Evolutionary conservation across 2,329 filamentous ascomycete genomes (phyloP).

Genomic region (Verticillium dahliae): DNA sequence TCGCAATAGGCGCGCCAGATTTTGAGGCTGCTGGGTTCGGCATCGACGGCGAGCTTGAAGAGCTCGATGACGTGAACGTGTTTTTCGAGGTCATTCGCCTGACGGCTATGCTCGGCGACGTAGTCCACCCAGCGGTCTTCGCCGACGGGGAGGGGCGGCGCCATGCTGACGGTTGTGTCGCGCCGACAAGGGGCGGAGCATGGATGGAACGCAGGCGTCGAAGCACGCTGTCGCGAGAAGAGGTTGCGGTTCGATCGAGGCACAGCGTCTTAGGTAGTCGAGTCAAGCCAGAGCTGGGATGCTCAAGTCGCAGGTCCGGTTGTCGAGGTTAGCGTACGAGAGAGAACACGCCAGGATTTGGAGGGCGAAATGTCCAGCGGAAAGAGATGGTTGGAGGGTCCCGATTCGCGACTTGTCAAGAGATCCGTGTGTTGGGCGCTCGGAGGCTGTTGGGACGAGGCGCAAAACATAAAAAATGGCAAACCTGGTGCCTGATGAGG

Average conservation of each 20-base stretch:
- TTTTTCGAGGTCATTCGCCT: slow-evolving; percentile 56
- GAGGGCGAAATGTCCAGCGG: background rate
- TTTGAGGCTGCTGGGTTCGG: slow-evolving; percentile 67
- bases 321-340: too few relatives aligned
- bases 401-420: too few relatives aligned
- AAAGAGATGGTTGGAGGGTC: too few relatives aligned
- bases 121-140: slow-evolving; percentile 75
- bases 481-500: background rate
- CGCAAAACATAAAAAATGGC: background rate
- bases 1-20: slow-evolving; percentile 76
- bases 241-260: background rate
- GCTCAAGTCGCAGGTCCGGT: background rate
- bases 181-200: slow-evolving; percentile 1
- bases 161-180: slow-evolving; percentile 27
- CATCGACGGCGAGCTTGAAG: slow-evolving; percentile 61
- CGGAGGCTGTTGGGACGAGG: background rate
- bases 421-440: too few relatives aligned
- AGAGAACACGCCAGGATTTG: background rate
- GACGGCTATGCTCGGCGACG: slow-evolving; percentile 62
- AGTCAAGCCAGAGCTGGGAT: background rate
- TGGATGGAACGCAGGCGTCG: background rate
- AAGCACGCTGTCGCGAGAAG: background rate
- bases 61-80: slow-evolving; percentile 65
- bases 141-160: slow-evolving; percentile 50
- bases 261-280: background rate